phyloP scores from a whole-genome alignment of 2,329 filamentous ascomycete species.

The Trichoderma atroviride region DNA sequence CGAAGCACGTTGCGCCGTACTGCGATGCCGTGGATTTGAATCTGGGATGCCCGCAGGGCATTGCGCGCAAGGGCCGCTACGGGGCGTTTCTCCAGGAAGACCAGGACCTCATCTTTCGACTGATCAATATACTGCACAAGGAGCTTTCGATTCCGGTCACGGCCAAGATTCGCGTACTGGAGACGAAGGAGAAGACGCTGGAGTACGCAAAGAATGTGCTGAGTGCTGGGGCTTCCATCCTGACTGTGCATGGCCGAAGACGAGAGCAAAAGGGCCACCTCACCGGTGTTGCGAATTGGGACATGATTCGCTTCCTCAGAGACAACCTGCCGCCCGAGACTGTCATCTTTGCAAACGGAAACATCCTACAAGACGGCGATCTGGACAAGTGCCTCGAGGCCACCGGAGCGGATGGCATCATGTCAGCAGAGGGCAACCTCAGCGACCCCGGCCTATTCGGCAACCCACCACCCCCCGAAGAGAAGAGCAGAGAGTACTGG shows the following conservation, averaged over 20 bases:
- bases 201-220: conserved; percentile 88
- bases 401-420: conserved; percentile 88
- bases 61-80: conserved; percentile 87
- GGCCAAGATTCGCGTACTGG: conserved; percentile 89
- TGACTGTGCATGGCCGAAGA: conserved; percentile 87
- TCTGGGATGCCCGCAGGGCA: conserved; percentile 93
- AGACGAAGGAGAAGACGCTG: conserved; percentile 82
- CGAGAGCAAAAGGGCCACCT: conserved; percentile 95
- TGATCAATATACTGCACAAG: conserved; percentile 81
- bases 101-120: conserved; percentile 75
- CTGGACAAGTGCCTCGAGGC: conserved; percentile 74
- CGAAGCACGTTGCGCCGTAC: conserved; percentile 75
- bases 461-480: conserved; percentile 61
- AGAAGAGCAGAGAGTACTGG: conserved; percentile 84
- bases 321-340: conserved; percentile 83
- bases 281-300: conserved; percentile 92
- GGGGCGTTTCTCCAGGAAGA: conserved; percentile 95
- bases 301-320: conserved; percentile 76
- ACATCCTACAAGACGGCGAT: conserved; percentile 80
- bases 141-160: conserved; percentile 83
- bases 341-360: conserved; percentile 96
- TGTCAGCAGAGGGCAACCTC: conserved; percentile 95
- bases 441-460: conserved; percentile 90
- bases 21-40: conserved; percentile 97
- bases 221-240: conserved; percentile 83